phyloP scores from a whole-genome alignment of 2,329 filamentous ascomycete genomes.

The Saccharata proteae region DNA sequence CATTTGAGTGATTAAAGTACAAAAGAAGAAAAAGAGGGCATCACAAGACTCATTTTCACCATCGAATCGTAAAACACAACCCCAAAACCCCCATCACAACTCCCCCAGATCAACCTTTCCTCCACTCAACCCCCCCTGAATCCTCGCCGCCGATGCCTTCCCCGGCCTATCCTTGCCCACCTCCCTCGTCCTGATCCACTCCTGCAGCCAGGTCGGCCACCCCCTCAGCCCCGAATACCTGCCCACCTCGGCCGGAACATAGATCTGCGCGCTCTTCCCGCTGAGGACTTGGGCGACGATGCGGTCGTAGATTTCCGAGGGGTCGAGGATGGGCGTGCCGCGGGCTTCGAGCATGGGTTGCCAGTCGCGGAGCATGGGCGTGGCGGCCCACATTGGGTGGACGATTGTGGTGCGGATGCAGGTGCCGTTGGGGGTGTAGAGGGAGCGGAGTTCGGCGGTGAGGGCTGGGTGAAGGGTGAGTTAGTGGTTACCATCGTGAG shows the following conservation, averaged over 20 bases:
- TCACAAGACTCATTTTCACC: too few relatives aligned
- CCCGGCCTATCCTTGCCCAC: too few relatives aligned
- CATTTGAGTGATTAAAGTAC: too few relatives aligned
- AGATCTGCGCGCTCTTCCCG: constrained; percentile 14
- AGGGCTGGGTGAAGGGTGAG: constrained; percentile 11
- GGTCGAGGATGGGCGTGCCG: constrained; percentile 12
- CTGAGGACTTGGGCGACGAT: constrained; percentile 17
- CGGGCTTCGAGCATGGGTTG: constrained; percentile 11
- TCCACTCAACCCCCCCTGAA: too few relatives aligned
- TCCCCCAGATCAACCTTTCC: too few relatives aligned
- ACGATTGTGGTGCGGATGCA: constrained; percentile 19
- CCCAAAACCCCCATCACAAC: too few relatives aligned
- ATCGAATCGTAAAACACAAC: too few relatives aligned
- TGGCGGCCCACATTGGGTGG: constrained; percentile 18
- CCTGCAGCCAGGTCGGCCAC: constrained; percentile 18
- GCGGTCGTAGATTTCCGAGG: constrained; percentile 13
- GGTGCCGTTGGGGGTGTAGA: constrained; percentile 14
- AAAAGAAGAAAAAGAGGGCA: too few relatives aligned
- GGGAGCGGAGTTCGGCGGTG: constrained; percentile 15
- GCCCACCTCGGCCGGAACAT: constrained; percentile 13
- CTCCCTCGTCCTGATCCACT: constrained; percentile 12
- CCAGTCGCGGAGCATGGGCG: constrained; percentile 14
- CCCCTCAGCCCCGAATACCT: constrained; percentile 10
- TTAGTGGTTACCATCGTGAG: not conserved
- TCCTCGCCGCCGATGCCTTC: too few relatives aligned